Evolutionary conservation across 371 early-diverging fungal species (phyloP).

Genomic region (Apophysomyces sp.): DNA sequence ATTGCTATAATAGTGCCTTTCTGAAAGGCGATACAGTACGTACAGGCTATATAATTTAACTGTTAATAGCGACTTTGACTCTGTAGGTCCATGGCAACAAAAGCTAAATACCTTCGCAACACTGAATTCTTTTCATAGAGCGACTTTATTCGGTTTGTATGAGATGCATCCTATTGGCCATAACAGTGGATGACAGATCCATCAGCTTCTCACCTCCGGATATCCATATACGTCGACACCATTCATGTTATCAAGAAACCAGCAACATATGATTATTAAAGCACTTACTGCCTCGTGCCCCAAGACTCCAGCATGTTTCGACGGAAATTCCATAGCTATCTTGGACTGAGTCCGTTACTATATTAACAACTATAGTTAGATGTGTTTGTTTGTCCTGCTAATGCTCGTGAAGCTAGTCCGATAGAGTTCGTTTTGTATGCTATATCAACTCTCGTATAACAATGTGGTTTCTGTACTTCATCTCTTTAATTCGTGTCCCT

Average conservation of each 20-base stretch:
- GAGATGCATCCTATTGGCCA: constrained; percentile 4
- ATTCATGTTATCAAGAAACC: not conserved
- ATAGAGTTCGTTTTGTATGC: no score
- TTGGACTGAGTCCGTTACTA: no score
- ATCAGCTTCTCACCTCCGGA: not conserved
- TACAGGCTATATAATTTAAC: not conserved
- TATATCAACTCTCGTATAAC: no score
- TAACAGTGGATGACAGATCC: constrained; percentile 16
- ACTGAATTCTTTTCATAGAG: constrained; percentile 4
- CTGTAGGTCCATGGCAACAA: not conserved
- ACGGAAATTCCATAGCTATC: not conserved
- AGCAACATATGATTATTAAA: not conserved
- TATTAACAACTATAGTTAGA: no score
- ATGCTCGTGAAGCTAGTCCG: no score
- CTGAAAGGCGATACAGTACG: not conserved
- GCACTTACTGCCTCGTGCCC: not conserved
- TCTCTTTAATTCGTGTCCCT: no score
- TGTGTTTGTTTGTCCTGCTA: no score
- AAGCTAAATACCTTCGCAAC: not conserved
- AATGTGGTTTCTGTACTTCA: no score
- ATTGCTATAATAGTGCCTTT: not conserved
- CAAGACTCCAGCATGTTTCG: not conserved
- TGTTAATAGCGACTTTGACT: not conserved
- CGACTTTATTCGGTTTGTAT: constrained; percentile 4
- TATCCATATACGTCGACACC: not conserved